Evolutionary conservation across 1,284 basidiomycete species (phyloP), one percentile per base, ranked within the genome.

Genomic region (Microbotryum violaceum): DNA sequence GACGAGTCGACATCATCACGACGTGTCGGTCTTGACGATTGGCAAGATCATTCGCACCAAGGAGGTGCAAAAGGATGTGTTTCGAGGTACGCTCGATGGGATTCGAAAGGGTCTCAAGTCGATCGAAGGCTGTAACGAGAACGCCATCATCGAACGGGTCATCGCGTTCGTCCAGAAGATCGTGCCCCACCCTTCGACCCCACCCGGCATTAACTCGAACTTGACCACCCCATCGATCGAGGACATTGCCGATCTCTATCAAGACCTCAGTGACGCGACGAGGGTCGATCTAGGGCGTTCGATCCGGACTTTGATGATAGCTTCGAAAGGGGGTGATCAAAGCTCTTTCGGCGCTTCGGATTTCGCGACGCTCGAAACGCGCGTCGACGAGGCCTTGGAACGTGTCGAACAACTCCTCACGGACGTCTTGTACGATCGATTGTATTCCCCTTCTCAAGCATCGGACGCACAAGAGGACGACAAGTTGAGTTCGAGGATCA

Each of bases 391-490:
- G 18, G 46, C 60, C 2, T 58, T 71, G 45, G 68, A 70, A 42
- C 52, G 56, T n/a, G 42, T 72, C 48, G 66, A 70, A 20, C 52
- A 54, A 10, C 46, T 66, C 21, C 12, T 66, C 37, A 59, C 62
- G 9, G 45, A 51, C 18, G 18, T 29, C 12, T 56, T 70, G 20
- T 70, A 70, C 55, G 69, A 71, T 59, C 68, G 67, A 31, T 58
- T 88, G 23, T 88, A 86, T 72, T 78, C 82, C 3, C 84, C 83
- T 2, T 77, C 82, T 2, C 80, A 79, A 0, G 85, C 88, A 0
- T 87, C 90, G 64, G 91, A 96, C 72, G 79, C 82, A 0, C 85
- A 84, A 2, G 90, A 92, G 71, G 91, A 97, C 71, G 89, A 90
- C 70, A 86, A 89, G 0, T 78, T 97, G 4, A 84, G 90, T 0